phyloP scores from a whole-genome alignment of 1,139 yeast species.

The Hansenula sp. region DNA sequence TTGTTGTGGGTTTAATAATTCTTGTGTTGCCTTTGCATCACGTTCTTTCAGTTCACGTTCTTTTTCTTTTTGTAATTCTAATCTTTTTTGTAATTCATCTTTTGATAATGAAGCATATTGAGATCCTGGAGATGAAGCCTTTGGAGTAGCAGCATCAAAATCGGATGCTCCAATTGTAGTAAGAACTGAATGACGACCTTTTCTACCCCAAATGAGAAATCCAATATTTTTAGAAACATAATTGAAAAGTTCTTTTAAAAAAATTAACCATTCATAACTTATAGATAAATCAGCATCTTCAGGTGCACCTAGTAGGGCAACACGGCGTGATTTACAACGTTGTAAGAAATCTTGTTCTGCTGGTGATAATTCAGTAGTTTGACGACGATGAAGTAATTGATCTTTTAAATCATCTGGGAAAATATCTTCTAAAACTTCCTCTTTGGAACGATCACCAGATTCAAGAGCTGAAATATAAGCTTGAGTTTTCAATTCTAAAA shows the following conservation, averaged over 20 bases:
- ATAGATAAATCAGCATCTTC: conserved; percentile 47
- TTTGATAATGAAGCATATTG: conserved; percentile 9
- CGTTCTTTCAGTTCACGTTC: conserved; percentile 11
- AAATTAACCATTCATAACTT: conserved; percentile 71
- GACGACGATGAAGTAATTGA: conserved; percentile 47
- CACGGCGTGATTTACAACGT: conserved; percentile 66
- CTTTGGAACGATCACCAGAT: conserved; percentile 53
- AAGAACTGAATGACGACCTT: conserved; percentile 26
- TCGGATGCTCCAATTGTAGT: conserved; percentile 1
- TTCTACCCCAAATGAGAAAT: conserved; percentile 65
- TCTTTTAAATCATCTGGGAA: conserved; percentile 66
- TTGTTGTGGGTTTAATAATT: neutral
- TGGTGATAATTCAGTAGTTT: conserved; percentile 46
- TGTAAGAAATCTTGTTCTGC: conserved; percentile 68
- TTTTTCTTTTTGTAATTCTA: conserved; percentile 10
- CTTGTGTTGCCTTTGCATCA: neutral
- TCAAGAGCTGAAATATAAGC: conserved; percentile 88
- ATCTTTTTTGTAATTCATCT: conserved; percentile 16
- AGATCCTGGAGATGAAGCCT: neutral
- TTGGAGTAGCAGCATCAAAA: neutral
- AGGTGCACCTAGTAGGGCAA: conserved; percentile 47
- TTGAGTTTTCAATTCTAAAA: conserved; percentile 86
- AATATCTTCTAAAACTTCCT: conserved; percentile 69
- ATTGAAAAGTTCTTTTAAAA: conserved; percentile 69
- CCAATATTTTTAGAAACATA: conserved; percentile 76